phyloP scores from a whole-genome alignment of 805 yeast species.

The Clavispora phyllophila region DNA sequence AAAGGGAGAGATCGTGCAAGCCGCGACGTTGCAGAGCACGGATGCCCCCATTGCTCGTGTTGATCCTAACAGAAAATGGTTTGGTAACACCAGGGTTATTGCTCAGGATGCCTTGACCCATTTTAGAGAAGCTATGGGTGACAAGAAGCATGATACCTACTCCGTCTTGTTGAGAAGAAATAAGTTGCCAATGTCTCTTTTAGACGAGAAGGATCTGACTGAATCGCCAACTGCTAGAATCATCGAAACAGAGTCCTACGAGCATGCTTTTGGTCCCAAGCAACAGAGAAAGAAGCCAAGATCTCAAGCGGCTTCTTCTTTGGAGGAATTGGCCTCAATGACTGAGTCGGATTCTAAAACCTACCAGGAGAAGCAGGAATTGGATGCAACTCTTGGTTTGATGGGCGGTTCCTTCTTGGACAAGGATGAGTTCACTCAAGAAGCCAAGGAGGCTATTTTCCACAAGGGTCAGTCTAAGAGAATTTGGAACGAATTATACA shows the following conservation, averaged over 20 bases:
- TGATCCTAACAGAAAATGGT: conserved; percentile 96
- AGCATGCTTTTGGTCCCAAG: conserved; percentile 87
- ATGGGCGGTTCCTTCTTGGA: conserved; percentile 61
- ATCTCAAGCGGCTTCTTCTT: conserved; percentile 60
- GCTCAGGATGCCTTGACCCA: conserved; percentile 94
- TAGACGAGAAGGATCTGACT: conserved; percentile 78
- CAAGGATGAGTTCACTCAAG: conserved; percentile 80
- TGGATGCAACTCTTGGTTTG: conserved; percentile 69
- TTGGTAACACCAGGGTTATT: conserved; percentile 94
- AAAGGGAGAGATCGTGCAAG: conserved; percentile 78
- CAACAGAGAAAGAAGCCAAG: conserved; percentile 90
- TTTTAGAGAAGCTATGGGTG: conserved; percentile 91
- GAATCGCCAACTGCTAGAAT: conserved; percentile 77
- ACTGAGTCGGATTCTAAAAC: conserved; percentile 53
- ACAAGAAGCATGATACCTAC: conserved; percentile 72
- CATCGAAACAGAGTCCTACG: conserved; percentile 82
- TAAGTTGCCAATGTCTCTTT: conserved; percentile 89
- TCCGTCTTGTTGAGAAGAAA: conserved; percentile 85
- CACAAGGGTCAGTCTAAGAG: conserved; percentile 97
- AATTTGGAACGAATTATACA: conserved; percentile 96
- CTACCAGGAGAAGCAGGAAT: conserved; percentile 71
- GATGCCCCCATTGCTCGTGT: conserved; percentile 89
- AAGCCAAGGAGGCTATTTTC: conserved; percentile 93
- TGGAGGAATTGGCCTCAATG: conserved; percentile 68
- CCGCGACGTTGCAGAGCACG: conserved; percentile 83